These are phyloP conservation scores for Thoreauomyces humboldtii DNA, from an alignment of 192 early-diverging fungal genomes.

Conservation along the genomic window DNA sequence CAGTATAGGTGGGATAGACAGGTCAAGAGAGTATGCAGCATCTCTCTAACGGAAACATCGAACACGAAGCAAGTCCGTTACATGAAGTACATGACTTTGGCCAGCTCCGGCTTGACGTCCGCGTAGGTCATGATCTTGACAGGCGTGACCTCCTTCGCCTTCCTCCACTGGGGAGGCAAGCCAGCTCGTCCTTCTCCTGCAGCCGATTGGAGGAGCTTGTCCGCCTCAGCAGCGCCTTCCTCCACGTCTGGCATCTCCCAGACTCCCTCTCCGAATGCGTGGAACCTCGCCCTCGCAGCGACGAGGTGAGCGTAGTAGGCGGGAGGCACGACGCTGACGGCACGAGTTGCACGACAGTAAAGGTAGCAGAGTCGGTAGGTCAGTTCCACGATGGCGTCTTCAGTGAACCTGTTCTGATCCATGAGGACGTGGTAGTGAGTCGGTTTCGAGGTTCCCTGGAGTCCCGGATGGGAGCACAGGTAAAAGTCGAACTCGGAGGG, in stretches of 20 bases:
- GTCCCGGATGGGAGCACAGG: slow-evolving; percentile 84
- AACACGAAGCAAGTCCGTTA: too few species aligned
- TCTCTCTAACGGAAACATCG: too few species aligned
- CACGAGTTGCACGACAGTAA: slow-evolving; percentile 83
- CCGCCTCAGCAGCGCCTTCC: not conserved
- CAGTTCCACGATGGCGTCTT: slow-evolving; percentile 79
- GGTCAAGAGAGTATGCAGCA: too few species aligned
- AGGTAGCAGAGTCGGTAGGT: slow-evolving; percentile 89
- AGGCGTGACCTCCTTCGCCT: slow-evolving; percentile 14
- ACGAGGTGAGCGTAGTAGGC: slow-evolving; percentile 95
- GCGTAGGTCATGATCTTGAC: slow-evolving; percentile 43
- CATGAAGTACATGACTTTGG: slow-evolving; percentile 57
- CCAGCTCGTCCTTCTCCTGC: not conserved
- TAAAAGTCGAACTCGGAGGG: slow-evolving; percentile 61
- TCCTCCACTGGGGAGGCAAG: slow-evolving; percentile 1
- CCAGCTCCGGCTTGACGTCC: slow-evolving; percentile 53
- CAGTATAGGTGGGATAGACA: too few species aligned
- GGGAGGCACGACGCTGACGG: slow-evolving; percentile 83
- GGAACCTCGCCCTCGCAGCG: slow-evolving; percentile 81
- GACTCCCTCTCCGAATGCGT: slow-evolving; percentile 57
- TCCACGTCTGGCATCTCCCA: not conserved
- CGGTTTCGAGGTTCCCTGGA: slow-evolving; percentile 91
- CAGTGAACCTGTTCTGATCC: slow-evolving; percentile 79
- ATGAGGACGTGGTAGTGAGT: slow-evolving; percentile 88
- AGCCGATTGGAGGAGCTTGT: not conserved